Evolutionary conservation across 23 red algal genomes (phyloP), one percentile per base, ranked within the genome.

Genomic region (Agarophyton chilense): DNA sequence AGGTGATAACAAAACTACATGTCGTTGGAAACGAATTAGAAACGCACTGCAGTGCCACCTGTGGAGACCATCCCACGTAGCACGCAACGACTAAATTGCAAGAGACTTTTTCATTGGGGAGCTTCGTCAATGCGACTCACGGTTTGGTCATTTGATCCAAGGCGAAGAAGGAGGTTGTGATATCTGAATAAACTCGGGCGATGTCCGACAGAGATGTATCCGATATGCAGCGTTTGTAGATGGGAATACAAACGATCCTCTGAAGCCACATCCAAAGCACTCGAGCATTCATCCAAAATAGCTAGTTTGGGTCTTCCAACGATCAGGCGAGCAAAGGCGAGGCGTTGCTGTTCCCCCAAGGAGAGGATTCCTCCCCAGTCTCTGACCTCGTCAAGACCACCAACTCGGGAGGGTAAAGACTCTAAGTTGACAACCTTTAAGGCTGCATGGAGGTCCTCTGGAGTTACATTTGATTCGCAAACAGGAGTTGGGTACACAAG

Each of bases 261-360:
- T 10, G 92, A 95, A 8, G 83, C 93, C 32, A 74, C 66, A 79
- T 98, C 96, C 26, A 98, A 80, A 28, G 92, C 92, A 47, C 88
- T 93, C 29, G 96, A 93, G 60, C 85, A 90, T 73, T 98, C 96
- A 56, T 98, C 96, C 21, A 94, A 73, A 40, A 98, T 94, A 16
- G 92, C 91, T 33, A 98, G 65, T 36, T 74, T 49, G 4, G 96
- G 86, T 18, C 58, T 90, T 33, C 72, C 60, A 33, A 95, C 62
- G 44, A 95, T 84, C 11, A 98, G 76, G 4, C 96, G 78, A 25
- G 87, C 96, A 80, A 98, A 94, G 11, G 90, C 87, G 19, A 98
- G 63, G 4, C 96, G 90, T 43, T 98, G 96, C 73, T 98, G 96
- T 75, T 98, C 96, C 26, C 96, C 96, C 41, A 94, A 52, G 22